Evolutionary conservation across 2,329 filamentous ascomycete genomes (phyloP), one percentile per base, ranked within the genome.

Genomic region (Epichloe bromicola): DNA sequence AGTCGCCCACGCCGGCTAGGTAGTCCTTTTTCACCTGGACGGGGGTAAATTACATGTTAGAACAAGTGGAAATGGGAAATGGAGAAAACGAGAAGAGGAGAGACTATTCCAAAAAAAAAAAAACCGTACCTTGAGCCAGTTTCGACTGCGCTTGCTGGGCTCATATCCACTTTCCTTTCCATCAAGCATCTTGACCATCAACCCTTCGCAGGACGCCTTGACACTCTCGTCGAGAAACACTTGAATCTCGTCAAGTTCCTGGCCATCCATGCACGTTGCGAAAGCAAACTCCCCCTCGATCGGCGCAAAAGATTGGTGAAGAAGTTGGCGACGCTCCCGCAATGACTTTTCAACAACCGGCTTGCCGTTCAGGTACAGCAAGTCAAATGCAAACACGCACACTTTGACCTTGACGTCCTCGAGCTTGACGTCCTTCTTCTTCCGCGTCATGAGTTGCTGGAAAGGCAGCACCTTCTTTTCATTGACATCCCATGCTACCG

Each of bases 151-250:
- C 66, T 95, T 95, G 61, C 88, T 95, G 19, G 93, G 93, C 69
- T 97, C 91, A 64, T 98, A 98, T 60, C 87, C 88, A 59, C 88
- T 95, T 67, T 96, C 91, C 6, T 79, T 74, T 1, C 91, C 93
- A 65, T 97, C 91, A 53, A 98, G 71, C 93, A 98, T 98, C 74
- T 98, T 98, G 14, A 98, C 93, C 93, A 98, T 98, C 49, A 98
- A 74, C 11, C 93, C 93, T 72, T 98, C 93, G 63, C 93, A 98
- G 0, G 88, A 94, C 2, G 90, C 88, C 67, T 95, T 95, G 56
- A 98, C 86, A 60, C 87, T 93, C 53, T 97, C 91, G 61, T 98
- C 93, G 2, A 98, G 76, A 60, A 98, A 86, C 1, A 75, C 77
- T 63, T 97, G 91, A 50, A 98, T 98, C 61, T 95, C 88, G 49